Percentiles rank a stretch among this genome's conserved stretches.
phyloP scores from a whole-genome alignment of 495 filamentous ascomycete genomes.

The Chaetomium cochliodes region DNA sequence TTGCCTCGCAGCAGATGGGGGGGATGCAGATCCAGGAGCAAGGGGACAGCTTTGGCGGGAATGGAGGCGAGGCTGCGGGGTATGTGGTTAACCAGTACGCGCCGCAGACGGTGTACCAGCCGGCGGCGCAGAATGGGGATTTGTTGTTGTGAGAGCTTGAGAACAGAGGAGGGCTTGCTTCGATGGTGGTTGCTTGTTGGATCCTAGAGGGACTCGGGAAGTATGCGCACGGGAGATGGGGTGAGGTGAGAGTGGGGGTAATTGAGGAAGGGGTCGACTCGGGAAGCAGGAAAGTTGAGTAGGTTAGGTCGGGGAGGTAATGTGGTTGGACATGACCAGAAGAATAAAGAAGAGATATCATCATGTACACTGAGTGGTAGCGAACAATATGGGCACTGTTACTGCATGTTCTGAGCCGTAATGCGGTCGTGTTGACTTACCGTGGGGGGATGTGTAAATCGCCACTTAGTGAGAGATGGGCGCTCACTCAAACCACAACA shows the following conservation, averaged over 20 bases:
- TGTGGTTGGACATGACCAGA: not conserved
- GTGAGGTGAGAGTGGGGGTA: no score
- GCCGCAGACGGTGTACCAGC: slow-evolving; percentile 59
- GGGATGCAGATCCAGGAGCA: slow-evolving; percentile 59
- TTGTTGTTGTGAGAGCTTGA: slow-evolving; percentile 47
- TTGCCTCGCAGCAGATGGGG: slow-evolving; percentile 64
- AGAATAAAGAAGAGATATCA: not conserved
- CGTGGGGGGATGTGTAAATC: no score
- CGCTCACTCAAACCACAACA: no score
- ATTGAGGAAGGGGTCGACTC: no score
- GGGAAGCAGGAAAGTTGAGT: no score
- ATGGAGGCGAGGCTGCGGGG: slow-evolving; percentile 43
- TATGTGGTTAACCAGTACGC: slow-evolving; percentile 70
- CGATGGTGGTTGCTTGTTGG: no score
- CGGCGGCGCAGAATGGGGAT: slow-evolving; percentile 55
- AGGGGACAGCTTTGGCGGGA: slow-evolving; percentile 50
- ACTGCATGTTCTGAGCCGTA: not conserved
- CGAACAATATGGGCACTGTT: not conserved
- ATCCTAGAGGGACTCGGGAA: no score
- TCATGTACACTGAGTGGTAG: not conserved
- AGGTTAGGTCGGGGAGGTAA: not conserved
- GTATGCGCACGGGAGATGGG: no score
- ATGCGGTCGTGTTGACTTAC: no score
- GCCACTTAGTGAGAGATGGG: no score
- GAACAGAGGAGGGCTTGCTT: no score